Evolutionary conservation across 1,284 basidiomycete genomes (phyloP).

Genomic region (Ceratobasidium sp.): DNA sequence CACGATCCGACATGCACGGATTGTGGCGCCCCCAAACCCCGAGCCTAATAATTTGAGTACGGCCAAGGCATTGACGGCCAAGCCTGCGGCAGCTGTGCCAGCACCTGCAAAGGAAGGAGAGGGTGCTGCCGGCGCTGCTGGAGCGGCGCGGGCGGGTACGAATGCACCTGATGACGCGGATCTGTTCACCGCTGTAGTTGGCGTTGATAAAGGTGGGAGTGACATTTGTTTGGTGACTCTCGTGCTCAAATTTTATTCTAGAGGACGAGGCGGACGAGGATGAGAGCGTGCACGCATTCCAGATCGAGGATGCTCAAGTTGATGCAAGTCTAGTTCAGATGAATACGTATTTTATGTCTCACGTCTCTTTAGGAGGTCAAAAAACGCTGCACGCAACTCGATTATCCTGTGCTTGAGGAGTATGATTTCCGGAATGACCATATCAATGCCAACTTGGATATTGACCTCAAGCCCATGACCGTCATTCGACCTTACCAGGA

Average conservation of each 20-base stretch:
- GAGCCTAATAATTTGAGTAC: constrained; percentile 16
- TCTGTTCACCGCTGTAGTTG: constrained; percentile 90
- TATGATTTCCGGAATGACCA: constrained; percentile 98
- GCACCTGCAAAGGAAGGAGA: constrained; percentile 66
- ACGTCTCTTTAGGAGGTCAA: constrained; percentile 77
- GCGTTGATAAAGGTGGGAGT: constrained; percentile 83
- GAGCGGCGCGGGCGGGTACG: constrained; percentile 54
- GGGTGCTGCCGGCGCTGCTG: constrained; percentile 56
- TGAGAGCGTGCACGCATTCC: constrained; percentile 94
- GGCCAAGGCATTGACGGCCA: constrained; percentile 47
- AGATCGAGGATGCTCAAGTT: constrained; percentile 91
- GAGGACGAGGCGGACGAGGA: constrained; percentile 95
- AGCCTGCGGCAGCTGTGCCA: constrained; percentile 28
- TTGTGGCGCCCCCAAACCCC: constrained; percentile 69
- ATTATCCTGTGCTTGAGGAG: constrained; percentile 96
- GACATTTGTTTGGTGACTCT: neutral
- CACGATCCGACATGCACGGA: constrained; percentile 83
- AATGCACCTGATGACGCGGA: constrained; percentile 68
- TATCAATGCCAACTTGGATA: constrained; percentile 92
- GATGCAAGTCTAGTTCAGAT: constrained; percentile 66
- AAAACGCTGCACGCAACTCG: constrained; percentile 91
- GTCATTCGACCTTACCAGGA: constrained; percentile 97
- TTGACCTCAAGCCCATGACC: constrained; percentile 95
- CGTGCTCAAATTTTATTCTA: constrained; percentile 41
- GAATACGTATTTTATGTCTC: constrained; percentile 15